Evolutionary conservation across 2,329 filamentous ascomycete species (phyloP).

Genomic region (Neopestalotiopsis rosae): DNA sequence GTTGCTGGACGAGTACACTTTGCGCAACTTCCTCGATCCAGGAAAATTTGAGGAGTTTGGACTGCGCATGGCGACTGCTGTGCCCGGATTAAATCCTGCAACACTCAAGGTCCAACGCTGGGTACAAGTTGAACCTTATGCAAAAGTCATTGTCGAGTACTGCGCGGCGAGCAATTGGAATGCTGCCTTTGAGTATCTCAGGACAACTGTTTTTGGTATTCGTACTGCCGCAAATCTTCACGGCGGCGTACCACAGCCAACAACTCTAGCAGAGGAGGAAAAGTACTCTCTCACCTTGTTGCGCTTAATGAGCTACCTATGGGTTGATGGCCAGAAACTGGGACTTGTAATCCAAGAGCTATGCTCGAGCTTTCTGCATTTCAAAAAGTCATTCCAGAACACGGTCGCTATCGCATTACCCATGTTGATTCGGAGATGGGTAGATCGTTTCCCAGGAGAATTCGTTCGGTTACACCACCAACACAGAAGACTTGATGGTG

Average conservation of each 20-base stretch:
- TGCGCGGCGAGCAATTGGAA: conserved; percentile 69
- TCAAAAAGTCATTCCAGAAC: conserved; percentile 68
- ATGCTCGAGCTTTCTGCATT: conserved; percentile 70
- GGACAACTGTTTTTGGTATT: conserved; percentile 55
- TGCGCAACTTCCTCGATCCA: conserved; percentile 42
- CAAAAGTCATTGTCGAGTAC: conserved; percentile 66
- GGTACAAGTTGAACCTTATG: conserved; percentile 56
- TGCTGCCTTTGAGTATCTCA: conserved; percentile 63
- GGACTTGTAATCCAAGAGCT: conserved; percentile 68
- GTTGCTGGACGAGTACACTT: conserved; percentile 58
- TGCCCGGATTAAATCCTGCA: conserved; percentile 9
- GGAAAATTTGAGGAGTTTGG: conserved; percentile 24
- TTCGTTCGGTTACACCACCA: conserved; percentile 67
- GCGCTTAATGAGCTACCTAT: conserved; percentile 66
- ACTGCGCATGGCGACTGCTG: not conserved
- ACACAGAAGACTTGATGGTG: conserved; percentile 67
- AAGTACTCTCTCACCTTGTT: conserved; percentile 58
- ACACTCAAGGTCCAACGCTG: not conserved
- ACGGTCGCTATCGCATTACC: conserved; percentile 67
- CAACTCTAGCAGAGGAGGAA: conserved; percentile 54
- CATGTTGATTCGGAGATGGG: conserved; percentile 68
- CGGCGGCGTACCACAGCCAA: conserved; percentile 41
- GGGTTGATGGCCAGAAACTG: conserved; percentile 68
- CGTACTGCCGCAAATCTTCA: conserved; percentile 49
- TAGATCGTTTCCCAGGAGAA: conserved; percentile 68